Evolutionary conservation across 805 yeast species (phyloP).

Genomic region (Wickerhamomyces silvicola): DNA sequence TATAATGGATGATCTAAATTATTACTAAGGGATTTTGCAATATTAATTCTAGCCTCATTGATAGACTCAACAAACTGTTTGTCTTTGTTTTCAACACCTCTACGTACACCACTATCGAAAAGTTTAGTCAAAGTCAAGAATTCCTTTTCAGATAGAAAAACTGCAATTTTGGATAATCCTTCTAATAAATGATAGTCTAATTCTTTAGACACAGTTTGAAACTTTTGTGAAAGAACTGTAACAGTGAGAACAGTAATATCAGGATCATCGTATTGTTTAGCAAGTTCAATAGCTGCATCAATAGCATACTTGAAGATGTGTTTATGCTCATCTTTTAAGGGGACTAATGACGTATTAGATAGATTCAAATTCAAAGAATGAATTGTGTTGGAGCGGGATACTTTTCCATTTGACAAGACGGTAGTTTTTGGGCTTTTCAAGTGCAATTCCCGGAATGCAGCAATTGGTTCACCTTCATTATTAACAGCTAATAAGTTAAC

Average conservation of each 20-base stretch:
- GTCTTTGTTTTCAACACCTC: conserved; percentile 39
- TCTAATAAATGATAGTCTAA: conserved; percentile 50
- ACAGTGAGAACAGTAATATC: conserved; percentile 72
- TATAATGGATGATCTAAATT: conserved; percentile 38
- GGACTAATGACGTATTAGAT: conserved; percentile 3
- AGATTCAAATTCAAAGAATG: conserved; percentile 8
- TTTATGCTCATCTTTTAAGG: conserved; percentile 3
- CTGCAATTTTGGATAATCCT: conserved; percentile 60
- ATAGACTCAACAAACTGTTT: conserved; percentile 32
- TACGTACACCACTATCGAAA: conserved; percentile 42
- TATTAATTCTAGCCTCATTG: conserved; percentile 41
- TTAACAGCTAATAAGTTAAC: conserved; percentile 64
- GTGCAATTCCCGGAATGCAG: conserved; percentile 28
- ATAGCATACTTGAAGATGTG: conserved; percentile 58
- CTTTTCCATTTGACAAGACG: conserved; percentile 7
- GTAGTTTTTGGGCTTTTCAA: conserved; percentile 24
- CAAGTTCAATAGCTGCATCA: conserved; percentile 58
- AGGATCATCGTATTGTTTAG: conserved; percentile 60
- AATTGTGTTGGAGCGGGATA: conserved; percentile 16
- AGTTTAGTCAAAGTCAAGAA: conserved; percentile 56
- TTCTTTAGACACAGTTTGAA: conserved; percentile 40
- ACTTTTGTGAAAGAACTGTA: conserved; percentile 76
- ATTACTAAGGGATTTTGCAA: conserved; percentile 29
- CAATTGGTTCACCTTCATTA: conserved; percentile 33
- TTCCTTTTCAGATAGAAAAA: conserved; percentile 57